phyloP scores from a whole-genome alignment of 2,329 filamentous ascomycete species.

The Talaromyces sp. region DNA sequence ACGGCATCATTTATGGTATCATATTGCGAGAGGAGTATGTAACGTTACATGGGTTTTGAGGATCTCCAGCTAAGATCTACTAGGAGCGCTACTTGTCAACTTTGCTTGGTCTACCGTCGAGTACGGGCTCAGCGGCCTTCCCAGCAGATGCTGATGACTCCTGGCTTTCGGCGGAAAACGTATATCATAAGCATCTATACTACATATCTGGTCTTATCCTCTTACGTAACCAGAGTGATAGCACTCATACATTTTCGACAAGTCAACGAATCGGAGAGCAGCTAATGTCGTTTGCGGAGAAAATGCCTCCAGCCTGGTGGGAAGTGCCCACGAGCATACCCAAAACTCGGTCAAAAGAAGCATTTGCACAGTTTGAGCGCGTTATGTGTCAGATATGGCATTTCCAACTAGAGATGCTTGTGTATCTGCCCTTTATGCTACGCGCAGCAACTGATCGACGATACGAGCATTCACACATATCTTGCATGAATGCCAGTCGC shows the following conservation, averaged over 20 bases:
- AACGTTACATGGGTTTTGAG: no score
- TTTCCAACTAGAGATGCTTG: constrained; percentile 3
- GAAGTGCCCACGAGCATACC: background rate
- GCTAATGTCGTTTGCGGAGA: background rate
- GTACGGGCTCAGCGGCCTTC: background rate
- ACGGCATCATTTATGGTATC: background rate
- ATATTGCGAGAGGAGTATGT: background rate
- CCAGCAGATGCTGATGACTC: background rate
- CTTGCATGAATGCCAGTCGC: constrained; percentile 3
- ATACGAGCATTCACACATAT: background rate
- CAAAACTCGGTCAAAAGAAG: background rate
- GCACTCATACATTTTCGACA: background rate
- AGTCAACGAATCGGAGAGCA: background rate
- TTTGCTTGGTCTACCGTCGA: background rate
- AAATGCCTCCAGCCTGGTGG: background rate
- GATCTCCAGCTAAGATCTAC: background rate
- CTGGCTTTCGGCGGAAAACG: background rate
- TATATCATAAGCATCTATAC: background rate
- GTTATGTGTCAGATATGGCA: constrained; percentile 7
- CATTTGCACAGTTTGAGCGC: background rate
- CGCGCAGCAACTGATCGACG: constrained; percentile 4
- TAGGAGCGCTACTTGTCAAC: background rate
- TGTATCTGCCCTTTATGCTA: constrained; percentile 3
- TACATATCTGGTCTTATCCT: background rate
- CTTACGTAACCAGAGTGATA: background rate